Percentiles rank a stretch among this genome's conserved stretches.
Conservation (phyloP, 2,329 filamentous ascomycete species). For the Pseudocercospora eumusae region DNA sequence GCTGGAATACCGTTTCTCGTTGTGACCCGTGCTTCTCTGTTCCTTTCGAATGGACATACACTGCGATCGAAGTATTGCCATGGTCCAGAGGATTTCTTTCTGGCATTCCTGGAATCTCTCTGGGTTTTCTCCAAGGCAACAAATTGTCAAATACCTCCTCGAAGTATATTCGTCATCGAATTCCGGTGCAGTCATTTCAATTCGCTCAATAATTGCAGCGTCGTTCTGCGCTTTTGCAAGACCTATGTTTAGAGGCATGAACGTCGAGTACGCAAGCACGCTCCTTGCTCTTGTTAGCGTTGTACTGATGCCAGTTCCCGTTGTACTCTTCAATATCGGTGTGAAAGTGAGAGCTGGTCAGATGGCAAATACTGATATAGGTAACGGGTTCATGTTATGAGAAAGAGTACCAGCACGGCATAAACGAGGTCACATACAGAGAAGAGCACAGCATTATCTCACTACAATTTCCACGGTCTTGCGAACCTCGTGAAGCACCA, state of each 20-base stretch:
- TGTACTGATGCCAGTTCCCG: conserved; percentile 27
- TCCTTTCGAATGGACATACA: conserved; percentile 14
- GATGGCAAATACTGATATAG: background rate
- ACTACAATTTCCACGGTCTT: background rate
- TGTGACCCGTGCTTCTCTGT: conserved; percentile 18
- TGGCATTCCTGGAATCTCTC: conserved; percentile 5
- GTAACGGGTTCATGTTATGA: background rate
- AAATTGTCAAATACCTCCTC: conserved; percentile 1
- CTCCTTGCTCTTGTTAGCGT: conserved; percentile 37
- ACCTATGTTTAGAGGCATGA: conserved; percentile 40
- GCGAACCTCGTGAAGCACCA: background rate
- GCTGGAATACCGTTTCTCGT: conserved; percentile 27
- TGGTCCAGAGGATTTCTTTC: conserved; percentile 44
- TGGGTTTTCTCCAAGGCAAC: conserved; percentile 1
- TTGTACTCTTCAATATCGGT: conserved; percentile 29
- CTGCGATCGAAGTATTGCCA: conserved; percentile 20
- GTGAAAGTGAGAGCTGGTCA: conserved; percentile 24
- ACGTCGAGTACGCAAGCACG: conserved; percentile 33
- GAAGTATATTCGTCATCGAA: conserved; percentile 9
- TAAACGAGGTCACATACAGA: too few relatives aligned
- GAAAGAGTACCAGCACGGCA: background rate
- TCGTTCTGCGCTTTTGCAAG: conserved; percentile 36
- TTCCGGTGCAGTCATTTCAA: conserved; percentile 38
- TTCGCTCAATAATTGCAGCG: conserved; percentile 38
- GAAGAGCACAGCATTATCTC: too few relatives aligned